Base-by-base conservation (phyloP, 2,329 filamentous ascomycete genomes). In the Cladophialophora yegresii region DNA sequence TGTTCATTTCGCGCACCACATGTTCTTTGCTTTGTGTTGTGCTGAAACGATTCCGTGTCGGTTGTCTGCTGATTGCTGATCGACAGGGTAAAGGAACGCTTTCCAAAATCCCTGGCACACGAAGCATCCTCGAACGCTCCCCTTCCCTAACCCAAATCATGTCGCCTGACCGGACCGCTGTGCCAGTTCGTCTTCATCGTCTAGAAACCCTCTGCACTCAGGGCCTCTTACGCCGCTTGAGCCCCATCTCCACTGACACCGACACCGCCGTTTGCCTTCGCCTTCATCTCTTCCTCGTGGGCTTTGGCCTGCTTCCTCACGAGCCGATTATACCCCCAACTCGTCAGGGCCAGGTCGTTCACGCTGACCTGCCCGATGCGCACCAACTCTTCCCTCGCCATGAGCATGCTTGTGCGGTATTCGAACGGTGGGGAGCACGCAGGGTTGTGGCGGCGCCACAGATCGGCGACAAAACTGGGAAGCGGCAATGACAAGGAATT, bases 321-420 rank as follows among this genome's bases (percentile, higher is more conserved):
- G 13, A 49, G 26, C 28, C 57, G 47, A 22, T 53, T 59, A 22
- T 53, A 61, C 2, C 4, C 51, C 62, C 62, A 66, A 26, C 64
- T 40, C 4, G 60, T 61, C 7, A 36, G 26, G 30, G 45, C 54
- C 28, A 66, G 47, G 20, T 63, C 56, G 16, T 45, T 23, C 4
- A 50, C 57, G 4, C 20, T 49, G n/a, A 49, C 53, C 9, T 51
- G 43, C 4, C 62, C 62, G 20, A 51, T 36, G 12, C 57, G 62
- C 30, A 64, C 62, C 4, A 64, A 40, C 10, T 51, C 57, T 47
- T 64, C 62, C 13, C 62, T 57, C 12, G 30, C 49, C 33, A 49
- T 54, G 43, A 63, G 54, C 45, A 59, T 47, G 16, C 33, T 23
- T 1, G 55, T 60, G 4, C 16, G 26, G 33, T 56, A 61, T 16